phyloP scores from a whole-genome alignment of 2,329 filamentous ascomycete species.

The Lachnellula hyalina region DNA sequence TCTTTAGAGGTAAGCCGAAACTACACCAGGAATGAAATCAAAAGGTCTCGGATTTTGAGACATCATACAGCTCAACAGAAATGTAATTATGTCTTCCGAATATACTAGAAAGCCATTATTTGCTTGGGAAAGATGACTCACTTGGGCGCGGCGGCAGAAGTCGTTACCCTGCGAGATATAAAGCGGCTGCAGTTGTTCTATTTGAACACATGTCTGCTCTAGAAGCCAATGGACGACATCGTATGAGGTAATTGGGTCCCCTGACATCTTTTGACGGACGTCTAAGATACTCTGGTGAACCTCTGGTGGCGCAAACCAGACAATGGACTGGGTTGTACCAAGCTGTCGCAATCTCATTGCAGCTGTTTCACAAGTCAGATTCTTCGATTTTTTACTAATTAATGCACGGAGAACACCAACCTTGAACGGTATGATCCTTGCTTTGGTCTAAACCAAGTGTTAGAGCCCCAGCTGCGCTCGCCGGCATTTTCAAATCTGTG shows the following conservation, averaged over 20 bases:
- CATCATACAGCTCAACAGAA: no score
- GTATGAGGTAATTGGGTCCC: slow-evolving; percentile 23
- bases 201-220: slow-evolving; percentile 55
- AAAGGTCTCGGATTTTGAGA: no score
- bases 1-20: no score
- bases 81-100: no score
- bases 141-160: slow-evolving; percentile 48
- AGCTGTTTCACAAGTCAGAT: slow-evolving; percentile 35
- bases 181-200: slow-evolving; percentile 53
- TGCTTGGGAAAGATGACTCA: no score
- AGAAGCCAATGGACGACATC: slow-evolving; percentile 58
- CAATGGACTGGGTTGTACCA: slow-evolving; percentile 32
- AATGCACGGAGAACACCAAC: slow-evolving; percentile 4
- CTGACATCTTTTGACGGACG: slow-evolving; percentile 29
- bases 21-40: no score
- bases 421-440: slow-evolving; percentile 47
- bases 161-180: slow-evolving; percentile 56
- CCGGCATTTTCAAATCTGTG: slow-evolving; percentile 22
- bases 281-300: slow-evolving; percentile 48
- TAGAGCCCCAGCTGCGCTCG: slow-evolving; percentile 15
- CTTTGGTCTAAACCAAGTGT: slow-evolving; percentile 22
- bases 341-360: slow-evolving; percentile 62
- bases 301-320: slow-evolving; percentile 28
- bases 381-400: slow-evolving; percentile 3
- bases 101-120: no score